These are phyloP conservation scores for Trichoderma gamsii DNA, from an alignment of 495 filamentous ascomycete genomes.

Conservation along the genomic window DNA sequence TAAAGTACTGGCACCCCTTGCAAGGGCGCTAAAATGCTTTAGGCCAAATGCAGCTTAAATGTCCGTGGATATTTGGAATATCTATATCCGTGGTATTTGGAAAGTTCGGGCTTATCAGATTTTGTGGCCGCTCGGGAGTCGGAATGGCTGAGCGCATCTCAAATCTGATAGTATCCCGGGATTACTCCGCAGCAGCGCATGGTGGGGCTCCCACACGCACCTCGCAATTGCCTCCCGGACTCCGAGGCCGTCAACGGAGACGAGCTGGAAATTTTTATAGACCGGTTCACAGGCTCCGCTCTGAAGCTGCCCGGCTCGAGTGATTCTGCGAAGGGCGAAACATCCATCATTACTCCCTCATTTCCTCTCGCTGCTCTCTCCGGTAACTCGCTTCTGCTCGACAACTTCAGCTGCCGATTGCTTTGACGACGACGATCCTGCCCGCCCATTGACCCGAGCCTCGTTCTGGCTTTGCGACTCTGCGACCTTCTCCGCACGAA, in stretches of 20 bases:
- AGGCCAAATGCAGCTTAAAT: too few species aligned
- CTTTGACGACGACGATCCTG: neutral
- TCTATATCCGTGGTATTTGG: too few species aligned
- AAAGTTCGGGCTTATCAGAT: too few species aligned
- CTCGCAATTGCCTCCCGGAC: slow-evolving; percentile 14
- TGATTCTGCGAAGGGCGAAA: neutral
- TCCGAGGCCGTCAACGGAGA: slow-evolving; percentile 14
- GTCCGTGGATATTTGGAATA: too few species aligned
- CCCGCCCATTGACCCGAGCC: neutral
- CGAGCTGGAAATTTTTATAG: slow-evolving; percentile 13
- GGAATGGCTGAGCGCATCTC: neutral
- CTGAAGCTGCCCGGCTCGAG: neutral
- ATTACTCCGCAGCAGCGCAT: slow-evolving; percentile 3
- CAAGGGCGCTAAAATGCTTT: too few species aligned
- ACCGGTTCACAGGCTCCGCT: neutral
- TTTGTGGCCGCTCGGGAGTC: neutral
- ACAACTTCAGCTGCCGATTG: neutral
- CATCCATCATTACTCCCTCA: neutral
- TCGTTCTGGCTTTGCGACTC: neutral
- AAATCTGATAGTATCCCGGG: neutral
- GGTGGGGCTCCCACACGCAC: slow-evolving; percentile 8
- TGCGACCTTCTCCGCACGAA: neutral
- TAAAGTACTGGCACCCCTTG: too few species aligned
- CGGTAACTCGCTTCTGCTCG: neutral
- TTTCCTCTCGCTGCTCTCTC: neutral